These are phyloP conservation scores for Neofusicoccum ribis DNA, from an alignment of 2,329 filamentous ascomycete genomes.

Conservation along the genomic window DNA sequence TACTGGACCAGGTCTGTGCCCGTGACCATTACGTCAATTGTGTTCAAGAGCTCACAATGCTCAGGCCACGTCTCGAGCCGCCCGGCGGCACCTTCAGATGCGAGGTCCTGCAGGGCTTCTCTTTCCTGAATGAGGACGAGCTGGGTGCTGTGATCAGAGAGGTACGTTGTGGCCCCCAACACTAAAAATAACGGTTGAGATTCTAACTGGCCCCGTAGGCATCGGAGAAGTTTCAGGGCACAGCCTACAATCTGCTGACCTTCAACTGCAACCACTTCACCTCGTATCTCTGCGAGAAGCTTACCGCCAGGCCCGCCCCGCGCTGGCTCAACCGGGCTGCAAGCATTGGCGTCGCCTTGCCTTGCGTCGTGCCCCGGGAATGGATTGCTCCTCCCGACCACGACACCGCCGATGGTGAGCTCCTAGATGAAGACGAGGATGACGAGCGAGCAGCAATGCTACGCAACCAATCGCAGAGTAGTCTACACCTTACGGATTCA, in stretches of 20 bases:
- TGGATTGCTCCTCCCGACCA: conserved; percentile 80
- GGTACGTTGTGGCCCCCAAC: conserved; percentile 25
- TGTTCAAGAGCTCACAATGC: not conserved
- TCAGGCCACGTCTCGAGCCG: conserved; percentile 63
- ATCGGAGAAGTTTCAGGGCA: conserved; percentile 72
- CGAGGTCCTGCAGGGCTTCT: conserved; percentile 78
- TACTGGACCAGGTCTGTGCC: conserved; percentile 67
- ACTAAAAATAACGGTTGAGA: not conserved
- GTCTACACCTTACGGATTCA: conserved; percentile 21
- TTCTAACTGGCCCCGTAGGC: conserved; percentile 46
- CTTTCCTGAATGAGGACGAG: conserved; percentile 66
- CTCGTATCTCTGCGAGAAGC: conserved; percentile 68
- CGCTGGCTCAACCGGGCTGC: conserved; percentile 80
- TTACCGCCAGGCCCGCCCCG: conserved; percentile 71
- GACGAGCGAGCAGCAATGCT: conserved; percentile 64
- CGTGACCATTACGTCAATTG: conserved; percentile 7
- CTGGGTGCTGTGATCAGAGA: conserved; percentile 69
- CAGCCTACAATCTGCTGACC: conserved; percentile 76
- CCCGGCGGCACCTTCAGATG: conserved; percentile 75
- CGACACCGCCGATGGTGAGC: conserved; percentile 69
- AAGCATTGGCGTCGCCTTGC: conserved; percentile 76
- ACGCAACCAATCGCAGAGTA: conserved; percentile 37
- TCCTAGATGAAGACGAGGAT: conserved; percentile 58
- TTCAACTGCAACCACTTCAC: conserved; percentile 92
- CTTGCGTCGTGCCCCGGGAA: conserved; percentile 78